Percentiles rank a stretch among this genome's conserved stretches.
phyloP scores from a whole-genome alignment of 441 rosid species.

The Caryocar brasiliense region DNA sequence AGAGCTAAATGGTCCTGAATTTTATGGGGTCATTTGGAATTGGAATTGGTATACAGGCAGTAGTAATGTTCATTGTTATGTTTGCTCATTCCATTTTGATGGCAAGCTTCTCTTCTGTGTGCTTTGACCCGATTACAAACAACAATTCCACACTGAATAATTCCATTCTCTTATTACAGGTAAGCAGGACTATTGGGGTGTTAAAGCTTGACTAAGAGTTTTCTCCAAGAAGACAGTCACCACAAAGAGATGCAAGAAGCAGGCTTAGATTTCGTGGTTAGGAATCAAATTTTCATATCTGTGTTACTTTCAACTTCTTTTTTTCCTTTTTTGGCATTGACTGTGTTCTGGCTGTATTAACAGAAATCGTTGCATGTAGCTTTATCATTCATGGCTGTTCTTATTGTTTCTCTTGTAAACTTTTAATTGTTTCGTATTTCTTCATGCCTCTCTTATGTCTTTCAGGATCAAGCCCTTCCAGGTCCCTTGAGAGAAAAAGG shows the following conservation, averaged over 20 bases:
- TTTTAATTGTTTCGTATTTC: neutral
- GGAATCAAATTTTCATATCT: constrained; percentile 6
- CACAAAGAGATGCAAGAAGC: constrained; percentile 42
- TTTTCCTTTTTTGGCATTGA: neutral
- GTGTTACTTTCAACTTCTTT: neutral
- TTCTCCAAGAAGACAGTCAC: constrained; percentile 57
- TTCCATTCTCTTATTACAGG: constrained; percentile 33
- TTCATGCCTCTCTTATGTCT: constrained; percentile 7
- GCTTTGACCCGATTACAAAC: constrained; percentile 14
- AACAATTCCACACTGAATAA: constrained; percentile 5
- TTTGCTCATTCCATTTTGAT: constrained; percentile 40
- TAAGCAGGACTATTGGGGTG: constrained; percentile 40
- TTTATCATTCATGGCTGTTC: neutral
- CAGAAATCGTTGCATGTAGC: neutral
- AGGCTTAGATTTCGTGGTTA: constrained; percentile 39
- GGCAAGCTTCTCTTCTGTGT: constrained; percentile 39
- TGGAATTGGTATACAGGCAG: constrained; percentile 52
- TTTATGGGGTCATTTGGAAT: constrained; percentile 32
- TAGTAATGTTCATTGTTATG: constrained; percentile 38
- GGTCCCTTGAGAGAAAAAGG: constrained; percentile 49
- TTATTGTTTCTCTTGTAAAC: neutral
- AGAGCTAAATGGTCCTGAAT: constrained; percentile 4
- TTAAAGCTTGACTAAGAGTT: constrained; percentile 68
- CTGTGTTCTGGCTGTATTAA: neutral
- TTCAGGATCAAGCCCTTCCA: constrained; percentile 65